A percentile compares a stretch with the other conserved stretches of the same genome.
Conservation (phyloP, 495 filamentous ascomycete genomes). For the Parmelia sp. region DNA sequence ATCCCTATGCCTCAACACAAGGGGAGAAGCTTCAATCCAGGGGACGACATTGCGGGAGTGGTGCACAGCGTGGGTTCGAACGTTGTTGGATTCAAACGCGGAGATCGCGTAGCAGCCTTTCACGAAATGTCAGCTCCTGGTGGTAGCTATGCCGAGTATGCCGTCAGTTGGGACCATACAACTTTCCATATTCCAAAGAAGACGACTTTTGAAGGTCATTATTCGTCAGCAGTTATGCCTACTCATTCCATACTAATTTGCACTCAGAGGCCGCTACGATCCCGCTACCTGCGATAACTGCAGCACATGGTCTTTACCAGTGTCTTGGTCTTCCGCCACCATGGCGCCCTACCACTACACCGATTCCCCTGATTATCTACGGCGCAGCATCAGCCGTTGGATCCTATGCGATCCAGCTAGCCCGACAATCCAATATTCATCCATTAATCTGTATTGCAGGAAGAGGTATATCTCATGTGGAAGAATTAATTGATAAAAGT, state of each 20-base stretch:
- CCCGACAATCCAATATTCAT: slow-evolving; percentile 60
- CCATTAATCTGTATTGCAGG: slow-evolving; percentile 66
- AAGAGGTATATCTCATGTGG: slow-evolving; percentile 48
- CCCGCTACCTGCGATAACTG: slow-evolving; percentile 68
- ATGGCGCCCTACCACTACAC: slow-evolving; percentile 45
- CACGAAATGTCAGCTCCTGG: slow-evolving; percentile 51
- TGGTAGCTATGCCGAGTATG: slow-evolving; percentile 70
- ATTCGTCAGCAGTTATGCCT: background rate
- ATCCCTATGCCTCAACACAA: slow-evolving; percentile 28
- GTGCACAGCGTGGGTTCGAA: slow-evolving; percentile 54
- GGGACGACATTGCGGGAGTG: slow-evolving; percentile 68
- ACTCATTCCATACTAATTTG: slow-evolving; percentile 6
- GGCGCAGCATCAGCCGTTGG: slow-evolving; percentile 64
- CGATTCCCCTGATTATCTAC: slow-evolving; percentile 57
- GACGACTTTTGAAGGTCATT: slow-evolving; percentile 58
- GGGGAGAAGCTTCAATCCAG: slow-evolving; percentile 42
- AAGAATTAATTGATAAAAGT: slow-evolving; percentile 49
- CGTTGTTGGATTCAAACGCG: slow-evolving; percentile 56
- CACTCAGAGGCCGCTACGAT: slow-evolving; percentile 58
- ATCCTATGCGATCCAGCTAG: slow-evolving; percentile 61
- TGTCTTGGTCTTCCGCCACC: slow-evolving; percentile 57
- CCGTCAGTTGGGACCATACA: slow-evolving; percentile 54
- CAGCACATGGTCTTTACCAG: slow-evolving; percentile 57
- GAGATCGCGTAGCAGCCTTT: slow-evolving; percentile 67
- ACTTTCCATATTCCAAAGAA: slow-evolving; percentile 64